Base-by-base conservation (phyloP, 2,329 filamentous ascomycete genomes). In the Xylaria sp. region DNA sequence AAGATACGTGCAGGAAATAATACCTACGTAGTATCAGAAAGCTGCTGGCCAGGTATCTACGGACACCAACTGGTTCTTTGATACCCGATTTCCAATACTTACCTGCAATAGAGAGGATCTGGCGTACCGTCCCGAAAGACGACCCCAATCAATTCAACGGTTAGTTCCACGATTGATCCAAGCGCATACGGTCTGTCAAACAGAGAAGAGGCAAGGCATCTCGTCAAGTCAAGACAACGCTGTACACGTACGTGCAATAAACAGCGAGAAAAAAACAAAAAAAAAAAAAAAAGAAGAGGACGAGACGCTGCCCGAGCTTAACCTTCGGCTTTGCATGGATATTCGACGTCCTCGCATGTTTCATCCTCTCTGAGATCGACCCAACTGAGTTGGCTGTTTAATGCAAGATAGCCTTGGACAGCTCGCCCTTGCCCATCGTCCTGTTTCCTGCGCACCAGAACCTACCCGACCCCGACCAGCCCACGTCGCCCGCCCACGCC, bases 301-400 rank as follows among this genome's bases (percentile, higher is more conserved):
- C 33, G 41, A 60, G 25, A 36, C 33, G 55, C 59, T 58, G 57
- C 51, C 57, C 57, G 36, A 62, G 49, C 56, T 54, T 25, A 36
- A 49, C 25, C 28, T 60, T 48, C 62, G 43, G 54, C 41, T 36
- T 43, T 52, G 68, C 68, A 66, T 70, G 65, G 65, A 58, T 46
- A 52, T n/a, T 63, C 23, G 46, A 60, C 52, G n/a, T 46, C 57
- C 57, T 62, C 56, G 39, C 68, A 62, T 52, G 57, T 65, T 65
- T 64, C 54, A 68, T 59, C 23, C 28, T 23, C 62, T 36, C n/a
- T 46, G 48, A 52, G 46, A 49, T 52, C 36, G 46, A 55, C 20
- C 41, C 28, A n/a, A 51, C 39, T 23, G 39, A 60, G 43, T 55
- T 20, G 36, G 49, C 25, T 41, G 51, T 36, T 36, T 41, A 31